phyloP scores from a whole-genome alignment of 768 basidiomycete species.

The Asterophora lycoperdoides region DNA sequence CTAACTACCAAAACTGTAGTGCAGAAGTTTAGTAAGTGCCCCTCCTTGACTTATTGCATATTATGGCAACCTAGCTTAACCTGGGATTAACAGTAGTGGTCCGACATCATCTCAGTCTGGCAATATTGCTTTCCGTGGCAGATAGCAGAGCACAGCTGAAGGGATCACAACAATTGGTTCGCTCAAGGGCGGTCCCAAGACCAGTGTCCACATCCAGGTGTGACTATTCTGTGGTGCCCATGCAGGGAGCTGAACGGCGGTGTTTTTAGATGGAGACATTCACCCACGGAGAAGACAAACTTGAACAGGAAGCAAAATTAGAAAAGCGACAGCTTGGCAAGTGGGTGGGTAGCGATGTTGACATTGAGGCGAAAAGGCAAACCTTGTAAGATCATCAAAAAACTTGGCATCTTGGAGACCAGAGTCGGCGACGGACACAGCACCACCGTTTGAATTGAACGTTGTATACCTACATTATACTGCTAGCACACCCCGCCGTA shows the following conservation, averaged over 20 bases:
- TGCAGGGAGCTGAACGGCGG: neutral
- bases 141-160: conserved; percentile 11
- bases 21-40: conserved; percentile 44
- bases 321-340: conserved; percentile 1
- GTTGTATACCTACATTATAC: too few species aligned
- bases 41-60: neutral
- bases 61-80: neutral
- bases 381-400: conserved; percentile 7
- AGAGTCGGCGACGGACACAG: too few species aligned
- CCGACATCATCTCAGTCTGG: conserved; percentile 24
- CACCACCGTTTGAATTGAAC: too few species aligned
- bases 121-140: conserved; percentile 19
- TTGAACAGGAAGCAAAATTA: conserved; percentile 6
- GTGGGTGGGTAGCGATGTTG: conserved; percentile 12
- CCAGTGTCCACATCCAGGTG: conserved; percentile 47
- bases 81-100: conserved; percentile 12
- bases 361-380: conserved; percentile 14
- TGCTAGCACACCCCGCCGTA: too few species aligned
- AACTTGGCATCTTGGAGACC: neutral
- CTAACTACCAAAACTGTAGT: conserved; percentile 41
- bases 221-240: conserved; percentile 1
- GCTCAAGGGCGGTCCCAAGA: conserved; percentile 14
- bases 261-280: conserved; percentile 45
- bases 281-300: conserved; percentile 32
- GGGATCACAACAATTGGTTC: conserved; percentile 21